phyloP scores from a whole-genome alignment of 306 rosid species.

The Quercus mongolica region DNA sequence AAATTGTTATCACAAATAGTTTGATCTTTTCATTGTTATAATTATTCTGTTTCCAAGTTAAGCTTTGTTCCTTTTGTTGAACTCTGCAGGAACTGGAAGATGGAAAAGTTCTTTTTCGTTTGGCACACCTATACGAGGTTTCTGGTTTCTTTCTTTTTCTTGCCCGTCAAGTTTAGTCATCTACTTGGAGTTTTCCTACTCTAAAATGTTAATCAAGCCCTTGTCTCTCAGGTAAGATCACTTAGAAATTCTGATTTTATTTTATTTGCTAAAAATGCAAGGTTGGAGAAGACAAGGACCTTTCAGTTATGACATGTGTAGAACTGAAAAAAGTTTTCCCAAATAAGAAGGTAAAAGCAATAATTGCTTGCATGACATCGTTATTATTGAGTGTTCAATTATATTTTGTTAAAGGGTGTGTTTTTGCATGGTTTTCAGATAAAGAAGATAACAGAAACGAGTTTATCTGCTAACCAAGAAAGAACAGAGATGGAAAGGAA shows the following conservation, averaged over 20 bases:
- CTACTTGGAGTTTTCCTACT: no score
- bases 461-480: slow-evolving; percentile 72
- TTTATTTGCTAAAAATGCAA: slow-evolving; percentile 22
- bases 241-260: background rate
- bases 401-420: background rate
- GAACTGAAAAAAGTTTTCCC: slow-evolving; percentile 60
- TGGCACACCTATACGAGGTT: slow-evolving; percentile 79
- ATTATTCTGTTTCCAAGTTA: background rate
- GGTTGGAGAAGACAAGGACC: slow-evolving; percentile 60
- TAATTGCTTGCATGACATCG: background rate
- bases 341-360: slow-evolving; percentile 50
- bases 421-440: slow-evolving; percentile 36
- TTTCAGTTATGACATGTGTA: slow-evolving; percentile 53
- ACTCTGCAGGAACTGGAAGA: slow-evolving; percentile 55
- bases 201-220: background rate
- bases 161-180: background rate
- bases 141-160: slow-evolving; percentile 9
- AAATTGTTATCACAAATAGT: background rate
- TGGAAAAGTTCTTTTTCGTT: slow-evolving; percentile 63
- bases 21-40: background rate
- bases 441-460: slow-evolving; percentile 45
- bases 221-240: no score
- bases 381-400: background rate
- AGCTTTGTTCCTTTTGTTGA: slow-evolving; percentile 13
- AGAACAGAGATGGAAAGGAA: slow-evolving; percentile 74